Conservation (phyloP, 2,329 filamentous ascomycete genomes). For the Chaetomiaceae sp. region DNA sequence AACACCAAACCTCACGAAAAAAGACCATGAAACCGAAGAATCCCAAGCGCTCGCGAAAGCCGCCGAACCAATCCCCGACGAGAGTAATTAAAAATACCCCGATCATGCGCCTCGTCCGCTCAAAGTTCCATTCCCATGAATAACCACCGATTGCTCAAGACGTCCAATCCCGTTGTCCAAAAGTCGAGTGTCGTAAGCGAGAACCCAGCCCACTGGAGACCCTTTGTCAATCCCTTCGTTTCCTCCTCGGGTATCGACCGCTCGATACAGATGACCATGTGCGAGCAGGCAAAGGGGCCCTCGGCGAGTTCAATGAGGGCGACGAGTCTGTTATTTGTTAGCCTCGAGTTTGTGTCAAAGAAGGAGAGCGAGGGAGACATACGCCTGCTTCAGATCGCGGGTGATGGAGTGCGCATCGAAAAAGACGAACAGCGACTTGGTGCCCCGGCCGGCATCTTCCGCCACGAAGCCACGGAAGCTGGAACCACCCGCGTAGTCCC, state of each 20-base stretch:
- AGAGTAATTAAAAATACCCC: neutral
- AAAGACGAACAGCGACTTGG: conserved; percentile 81
- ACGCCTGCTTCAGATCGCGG: conserved; percentile 83
- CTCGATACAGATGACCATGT: conserved; percentile 77
- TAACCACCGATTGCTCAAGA: conserved; percentile 74
- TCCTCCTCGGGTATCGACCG: conserved; percentile 60
- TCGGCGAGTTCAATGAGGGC: conserved; percentile 85
- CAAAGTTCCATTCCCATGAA: conserved; percentile 86
- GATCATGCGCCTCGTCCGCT: neutral
- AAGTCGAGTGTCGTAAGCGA: conserved; percentile 73
- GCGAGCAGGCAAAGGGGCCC: conserved; percentile 67
- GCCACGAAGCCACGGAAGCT: conserved; percentile 84
- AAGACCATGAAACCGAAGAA: too few relatives aligned
- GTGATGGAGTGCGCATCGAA: conserved; percentile 68
- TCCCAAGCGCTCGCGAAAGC: too few relatives aligned
- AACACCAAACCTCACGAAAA: too few relatives aligned
- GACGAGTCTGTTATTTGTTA: conserved; percentile 59
- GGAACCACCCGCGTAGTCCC: conserved; percentile 79
- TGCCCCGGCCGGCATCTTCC: conserved; percentile 51
- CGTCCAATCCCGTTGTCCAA: conserved; percentile 61
- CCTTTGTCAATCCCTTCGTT: conserved; percentile 65
- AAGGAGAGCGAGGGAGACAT: conserved; percentile 36
- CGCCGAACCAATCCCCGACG: neutral
- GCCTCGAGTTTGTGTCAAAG: neutral
- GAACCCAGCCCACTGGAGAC: conserved; percentile 91